Conservation (phyloP, 1,284 basidiomycete species). For the Fomitiporia mediterranea region DNA sequence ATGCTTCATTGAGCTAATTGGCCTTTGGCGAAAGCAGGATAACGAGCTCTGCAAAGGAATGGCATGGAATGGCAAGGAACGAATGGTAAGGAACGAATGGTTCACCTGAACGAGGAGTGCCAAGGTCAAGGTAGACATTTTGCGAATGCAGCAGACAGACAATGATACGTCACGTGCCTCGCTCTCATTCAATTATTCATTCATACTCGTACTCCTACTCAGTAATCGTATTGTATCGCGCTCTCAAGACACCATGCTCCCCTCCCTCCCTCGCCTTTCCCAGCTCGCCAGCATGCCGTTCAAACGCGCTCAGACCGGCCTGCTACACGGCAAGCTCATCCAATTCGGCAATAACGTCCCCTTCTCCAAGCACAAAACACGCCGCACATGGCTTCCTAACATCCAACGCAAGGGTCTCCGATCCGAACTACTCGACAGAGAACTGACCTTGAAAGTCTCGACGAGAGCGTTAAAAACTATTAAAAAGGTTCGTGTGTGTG, state of each 20-base stretch:
- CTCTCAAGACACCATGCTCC: conserved; percentile 30
- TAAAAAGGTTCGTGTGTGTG: conserved; percentile 54
- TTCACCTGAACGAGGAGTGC: no score
- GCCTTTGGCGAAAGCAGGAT: no score
- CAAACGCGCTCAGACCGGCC: conserved; percentile 69
- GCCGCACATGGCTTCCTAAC: conserved; percentile 86
- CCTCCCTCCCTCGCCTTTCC: conserved; percentile 31
- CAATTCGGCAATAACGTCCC: conserved; percentile 89
- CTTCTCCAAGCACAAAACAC: conserved; percentile 88
- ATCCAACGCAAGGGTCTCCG: conserved; percentile 68
- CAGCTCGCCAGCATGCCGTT: conserved; percentile 56
- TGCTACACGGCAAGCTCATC: conserved; percentile 77
- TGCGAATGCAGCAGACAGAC: no score
- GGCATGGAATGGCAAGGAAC: no score
- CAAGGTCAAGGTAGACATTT: no score
- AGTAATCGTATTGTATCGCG: no score
- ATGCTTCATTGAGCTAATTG: no score
- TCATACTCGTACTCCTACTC: no score
- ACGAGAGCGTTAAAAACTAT: conserved; percentile 73
- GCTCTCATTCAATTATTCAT: not conserved
- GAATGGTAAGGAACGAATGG: no score
- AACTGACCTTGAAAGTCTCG: conserved; percentile 64
- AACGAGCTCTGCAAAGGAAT: no score
- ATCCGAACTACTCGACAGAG: conserved; percentile 58
- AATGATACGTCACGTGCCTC: not conserved